These are phyloP conservation scores for Phlegmacium glaucopus DNA, from an alignment of 768 basidiomycete genomes.

Conservation along the genomic window DNA sequence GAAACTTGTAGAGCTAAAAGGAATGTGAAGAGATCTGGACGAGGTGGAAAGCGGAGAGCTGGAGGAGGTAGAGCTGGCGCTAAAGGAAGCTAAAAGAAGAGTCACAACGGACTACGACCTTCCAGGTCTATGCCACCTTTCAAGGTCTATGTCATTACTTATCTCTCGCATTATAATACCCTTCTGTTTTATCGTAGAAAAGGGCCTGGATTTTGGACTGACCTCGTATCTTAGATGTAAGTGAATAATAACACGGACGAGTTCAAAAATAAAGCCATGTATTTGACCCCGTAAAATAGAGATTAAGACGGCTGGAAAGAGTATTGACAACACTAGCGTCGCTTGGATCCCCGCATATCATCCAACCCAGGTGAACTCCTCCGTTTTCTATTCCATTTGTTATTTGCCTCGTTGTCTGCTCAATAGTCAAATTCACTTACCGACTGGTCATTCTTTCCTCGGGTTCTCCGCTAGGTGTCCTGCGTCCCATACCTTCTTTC, in stretches of 20 bases:
- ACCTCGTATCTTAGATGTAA: background rate
- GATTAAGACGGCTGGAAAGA: conserved; percentile 5
- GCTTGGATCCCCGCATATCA: conserved; percentile 65
- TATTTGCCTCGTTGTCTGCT: background rate
- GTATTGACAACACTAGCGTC: conserved; percentile 42
- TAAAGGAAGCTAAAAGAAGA: conserved; percentile 12
- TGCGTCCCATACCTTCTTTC: conserved; percentile 43
- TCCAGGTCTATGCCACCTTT: too few relatives aligned
- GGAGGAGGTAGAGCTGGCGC: conserved; percentile 26
- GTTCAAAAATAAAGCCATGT: conserved; percentile 11
- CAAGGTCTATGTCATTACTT: too few relatives aligned
- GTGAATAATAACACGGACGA: background rate
- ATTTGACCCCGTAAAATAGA: conserved; percentile 6
- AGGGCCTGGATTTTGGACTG: background rate
- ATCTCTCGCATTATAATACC: too few relatives aligned
- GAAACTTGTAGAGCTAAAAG: conserved; percentile 60
- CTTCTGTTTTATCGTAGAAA: too few relatives aligned
- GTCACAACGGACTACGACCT: too few relatives aligned
- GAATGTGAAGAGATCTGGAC: conserved; percentile 45
- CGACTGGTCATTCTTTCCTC: conserved; percentile 63
- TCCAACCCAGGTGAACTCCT: conserved; percentile 71
- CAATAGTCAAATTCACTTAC: conserved; percentile 30
- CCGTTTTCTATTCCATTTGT: conserved; percentile 51
- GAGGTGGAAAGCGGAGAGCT: conserved; percentile 49
- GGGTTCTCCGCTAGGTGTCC: conserved; percentile 64